These are phyloP conservation scores for Pouteria glomerata DNA, from an alignment of 148 eudicot genomes.

Conservation along the genomic window DNA sequence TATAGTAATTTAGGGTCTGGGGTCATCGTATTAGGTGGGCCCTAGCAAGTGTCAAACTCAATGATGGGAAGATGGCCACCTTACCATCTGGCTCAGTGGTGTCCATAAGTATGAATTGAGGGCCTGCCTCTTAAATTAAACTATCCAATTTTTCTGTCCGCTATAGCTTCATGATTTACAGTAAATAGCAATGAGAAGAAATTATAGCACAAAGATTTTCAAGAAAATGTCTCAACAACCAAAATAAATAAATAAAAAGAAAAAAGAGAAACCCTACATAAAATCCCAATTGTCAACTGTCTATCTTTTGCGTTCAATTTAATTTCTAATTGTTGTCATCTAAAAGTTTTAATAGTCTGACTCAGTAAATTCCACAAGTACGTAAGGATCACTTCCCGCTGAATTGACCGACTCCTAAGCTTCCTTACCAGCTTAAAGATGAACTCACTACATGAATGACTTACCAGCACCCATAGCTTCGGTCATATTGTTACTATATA, in stretches of 20 bases:
- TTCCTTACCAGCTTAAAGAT: neutral
- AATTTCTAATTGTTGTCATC: neutral
- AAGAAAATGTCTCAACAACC: neutral
- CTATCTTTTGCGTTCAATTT: neutral
- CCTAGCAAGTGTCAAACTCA: neutral
- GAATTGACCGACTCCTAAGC: conserved; percentile 1
- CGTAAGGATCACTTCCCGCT: neutral
- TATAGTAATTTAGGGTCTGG: neutral
- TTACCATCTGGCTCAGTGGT: neutral
- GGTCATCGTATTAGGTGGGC: neutral
- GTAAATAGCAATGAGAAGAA: conserved; percentile 1
- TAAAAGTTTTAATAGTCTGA: neutral
- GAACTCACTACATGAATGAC: conserved; percentile 13
- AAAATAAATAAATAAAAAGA: too few species aligned
- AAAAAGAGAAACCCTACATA: neutral
- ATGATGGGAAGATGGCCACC: neutral
- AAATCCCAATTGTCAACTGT: neutral
- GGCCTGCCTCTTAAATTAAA: neutral
- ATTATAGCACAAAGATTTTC: neutral
- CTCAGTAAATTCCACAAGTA: neutral
- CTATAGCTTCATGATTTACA: neutral
- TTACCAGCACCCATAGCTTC: conserved; percentile 99
- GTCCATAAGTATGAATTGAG: neutral
- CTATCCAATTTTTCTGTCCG: neutral
- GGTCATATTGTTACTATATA: conserved; percentile 83